Evolutionary conservation across 2,329 filamentous ascomycete genomes (phyloP).

Genomic region (Rutstroemia sp.): DNA sequence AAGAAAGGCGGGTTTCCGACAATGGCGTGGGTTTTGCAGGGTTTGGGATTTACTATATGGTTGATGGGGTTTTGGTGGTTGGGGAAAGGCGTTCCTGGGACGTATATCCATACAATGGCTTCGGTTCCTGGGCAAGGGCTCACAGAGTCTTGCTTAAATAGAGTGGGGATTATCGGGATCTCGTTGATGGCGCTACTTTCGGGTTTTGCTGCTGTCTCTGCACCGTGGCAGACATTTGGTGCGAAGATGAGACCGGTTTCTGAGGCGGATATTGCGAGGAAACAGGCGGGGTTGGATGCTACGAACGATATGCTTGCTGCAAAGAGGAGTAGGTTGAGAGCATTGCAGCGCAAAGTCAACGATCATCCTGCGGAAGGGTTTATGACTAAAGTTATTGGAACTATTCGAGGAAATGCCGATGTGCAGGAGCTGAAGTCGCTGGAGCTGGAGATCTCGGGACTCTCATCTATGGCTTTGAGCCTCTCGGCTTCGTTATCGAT

Average conservation of each 20-base stretch:
- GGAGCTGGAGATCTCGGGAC: slow-evolving; percentile 68
- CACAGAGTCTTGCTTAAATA: slow-evolving; percentile 47
- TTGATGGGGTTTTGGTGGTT: slow-evolving; percentile 70
- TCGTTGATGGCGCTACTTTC: slow-evolving; percentile 82
- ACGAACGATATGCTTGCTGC: slow-evolving; percentile 71
- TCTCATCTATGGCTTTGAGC: slow-evolving; percentile 72
- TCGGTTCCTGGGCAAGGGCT: slow-evolving; percentile 32
- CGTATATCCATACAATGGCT: slow-evolving; percentile 40
- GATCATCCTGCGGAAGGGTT: slow-evolving; percentile 45
- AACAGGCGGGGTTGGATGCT: slow-evolving; percentile 70
- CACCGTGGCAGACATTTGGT: slow-evolving; percentile 77
- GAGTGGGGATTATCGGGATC: slow-evolving; percentile 79
- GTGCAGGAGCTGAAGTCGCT: slow-evolving; percentile 53
- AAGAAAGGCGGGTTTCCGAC: slow-evolving; percentile 49
- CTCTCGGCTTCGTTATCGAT: slow-evolving; percentile 58
- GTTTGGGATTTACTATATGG: slow-evolving; percentile 58
- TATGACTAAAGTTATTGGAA: slow-evolving; percentile 66
- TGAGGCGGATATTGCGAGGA: slow-evolving; percentile 67
- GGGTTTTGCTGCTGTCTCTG: slow-evolving; percentile 82
- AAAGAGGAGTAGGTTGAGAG: slow-evolving; percentile 66
- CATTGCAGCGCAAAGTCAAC: slow-evolving; percentile 58
- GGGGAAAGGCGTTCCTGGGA: slow-evolving; percentile 53
- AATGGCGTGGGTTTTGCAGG: slow-evolving; percentile 57
- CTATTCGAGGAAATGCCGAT: slow-evolving; percentile 56
- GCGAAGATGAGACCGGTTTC: slow-evolving; percentile 57